Base-by-base conservation (phyloP, 2,329 filamentous ascomycete species). In the Ophiostoma populinum region DNA sequence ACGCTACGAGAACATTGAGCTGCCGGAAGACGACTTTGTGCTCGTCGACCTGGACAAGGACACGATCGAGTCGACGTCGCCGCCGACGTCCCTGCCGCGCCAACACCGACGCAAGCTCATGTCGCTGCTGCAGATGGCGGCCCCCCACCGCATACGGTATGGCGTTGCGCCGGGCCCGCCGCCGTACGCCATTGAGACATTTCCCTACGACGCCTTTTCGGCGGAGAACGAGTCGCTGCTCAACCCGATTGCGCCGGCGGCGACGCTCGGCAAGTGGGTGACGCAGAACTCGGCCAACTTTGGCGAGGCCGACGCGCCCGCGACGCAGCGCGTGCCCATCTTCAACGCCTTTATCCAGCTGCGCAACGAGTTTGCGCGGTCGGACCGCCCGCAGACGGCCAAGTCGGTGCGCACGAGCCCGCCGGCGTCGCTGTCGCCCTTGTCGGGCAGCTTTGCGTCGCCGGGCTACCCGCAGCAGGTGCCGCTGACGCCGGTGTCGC, bases 21-120 rank as follows among this genome's bases (percentile, higher is more conserved):
- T 95, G 27, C 90, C 90, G 0, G 83, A 93, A 6, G 90, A 95
- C 47, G 90, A 95, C 50, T 95, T 87, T 52, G 86, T 95, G 13
- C 63, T 95, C 12, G 85, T 95, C 24, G 90, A 98, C 54, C 63
- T 98, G 34, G 90, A 98, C 54, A 75, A 80, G 52, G 81, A 98
- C 54, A 75, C 75, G 12, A 86, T 98, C 41, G 82, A 93, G 50
- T 80, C 83, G 32, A 90, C 83, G 2, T 64, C 72, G 6, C 70
- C 75, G 39, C 83, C 86, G n/a, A 67, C 71, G 31, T 66, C 76
- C 28, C 64, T 98, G 17, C 90, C 90, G 8, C 75, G 83, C 41
- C 87, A 93, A 49, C 81, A 92, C 52, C 74, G 90, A 32, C 70
- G 86, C 44, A 98, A 98, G 56, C 69, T 98, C 20, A 67, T 82